Evolutionary conservation across 345 rosid genomes (phyloP), one percentile per base, ranked within the genome.

Genomic region (Salix arbutifolia): DNA sequence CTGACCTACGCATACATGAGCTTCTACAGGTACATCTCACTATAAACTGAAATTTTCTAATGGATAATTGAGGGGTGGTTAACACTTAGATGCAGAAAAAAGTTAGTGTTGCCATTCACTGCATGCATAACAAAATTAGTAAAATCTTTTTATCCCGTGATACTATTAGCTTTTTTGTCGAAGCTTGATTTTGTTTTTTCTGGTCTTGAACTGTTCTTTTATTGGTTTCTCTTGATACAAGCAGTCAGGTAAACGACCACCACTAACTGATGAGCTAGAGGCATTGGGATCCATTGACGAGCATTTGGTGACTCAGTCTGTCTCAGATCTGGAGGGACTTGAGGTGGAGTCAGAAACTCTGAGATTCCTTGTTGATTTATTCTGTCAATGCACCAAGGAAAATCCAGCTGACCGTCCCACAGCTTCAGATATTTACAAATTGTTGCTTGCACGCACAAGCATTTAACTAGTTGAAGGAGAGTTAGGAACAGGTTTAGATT

Each of bases 181-280:
- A 26, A 42, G 70, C 67, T 48, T 72, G 66, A 72, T 65, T 18
- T 69, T 65, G 61, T 60, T 31, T 0, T 30, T n/a, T 79, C 46
- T 38, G 10, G 14, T 71, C 77, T 72, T 60, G 82, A 30, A 9
- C 46, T 37, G n/a, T 61, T 44, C 50, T 17, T 42, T 73, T 72
- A 25, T 58, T 58, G 16, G 25, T n/a, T 58, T 25, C 18, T 69
- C 69, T 44, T 70, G 37, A 73, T 61, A 6, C 35, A 65, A 68
- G 75, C 94, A 93, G 99, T 83, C 69, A 44, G 97, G 99, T 4
- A 81, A 88, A 79, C 89, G 97, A 58, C 98, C 99, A 1, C 84
- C 44, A 46, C 83, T 96, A 75, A 83, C 91, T 1, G 85, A 85
- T 75, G 86, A 91, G 77, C 80, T 93, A 69, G 91, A 87, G 86